A percentile compares a stretch with the other conserved stretches of the same genome.
Conservation (phyloP, 2,329 filamentous ascomycete species). For the Chalara sp. region DNA sequence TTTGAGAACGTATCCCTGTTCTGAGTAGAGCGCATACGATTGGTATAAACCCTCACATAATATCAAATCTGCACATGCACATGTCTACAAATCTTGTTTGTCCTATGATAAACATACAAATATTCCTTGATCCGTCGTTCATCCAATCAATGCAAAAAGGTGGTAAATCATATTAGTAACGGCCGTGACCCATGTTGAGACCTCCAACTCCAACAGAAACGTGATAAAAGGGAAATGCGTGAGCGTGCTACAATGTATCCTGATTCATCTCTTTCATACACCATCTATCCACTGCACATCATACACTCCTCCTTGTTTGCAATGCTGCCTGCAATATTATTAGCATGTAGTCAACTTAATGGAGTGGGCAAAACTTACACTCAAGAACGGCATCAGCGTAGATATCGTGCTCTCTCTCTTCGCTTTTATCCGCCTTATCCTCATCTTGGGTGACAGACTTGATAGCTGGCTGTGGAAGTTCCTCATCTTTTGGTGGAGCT, state of each 20-base stretch:
- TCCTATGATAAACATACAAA: neutral
- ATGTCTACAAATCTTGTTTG: too few species aligned
- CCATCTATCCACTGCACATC: conserved; percentile 84
- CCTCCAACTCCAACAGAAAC: neutral
- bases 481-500: conserved; percentile 55
- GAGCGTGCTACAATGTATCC: conserved; percentile 19
- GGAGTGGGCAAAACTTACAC: conserved; percentile 51
- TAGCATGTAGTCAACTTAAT: conserved; percentile 25
- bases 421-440: conserved; percentile 62
- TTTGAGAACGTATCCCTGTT: too few species aligned
- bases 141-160: neutral
- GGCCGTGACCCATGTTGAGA: too few species aligned
- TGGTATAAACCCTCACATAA: too few species aligned
- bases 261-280: conserved; percentile 7
- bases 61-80: too few species aligned
- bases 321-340: conserved; percentile 63
- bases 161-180: neutral
- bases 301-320: conserved; percentile 92
- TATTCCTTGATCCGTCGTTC: neutral
- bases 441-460: conserved; percentile 59
- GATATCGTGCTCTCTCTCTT: conserved; percentile 80
- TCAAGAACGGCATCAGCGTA: conserved; percentile 87
- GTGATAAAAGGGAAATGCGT: conserved; percentile 12
- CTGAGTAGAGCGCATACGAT: too few species aligned
- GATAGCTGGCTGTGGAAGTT: conserved; percentile 52